Evolutionary conservation across 441 rosid genomes (phyloP).

Genomic region (Corymbia citriodora): DNA sequence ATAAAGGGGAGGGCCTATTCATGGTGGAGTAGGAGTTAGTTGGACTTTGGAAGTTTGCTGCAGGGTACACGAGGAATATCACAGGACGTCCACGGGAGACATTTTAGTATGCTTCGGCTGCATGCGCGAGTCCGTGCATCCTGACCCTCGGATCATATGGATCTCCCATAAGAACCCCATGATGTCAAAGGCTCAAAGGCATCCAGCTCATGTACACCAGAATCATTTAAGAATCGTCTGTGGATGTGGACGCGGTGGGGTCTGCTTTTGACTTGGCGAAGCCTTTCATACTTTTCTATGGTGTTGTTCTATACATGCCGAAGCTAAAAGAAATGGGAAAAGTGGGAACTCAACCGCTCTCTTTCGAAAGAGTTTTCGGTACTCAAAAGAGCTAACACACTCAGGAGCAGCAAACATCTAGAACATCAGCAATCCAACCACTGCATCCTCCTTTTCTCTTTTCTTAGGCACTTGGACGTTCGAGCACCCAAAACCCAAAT

Average conservation of each 20-base stretch:
- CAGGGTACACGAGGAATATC: not conserved
- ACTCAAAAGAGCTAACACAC: conserved; percentile 53
- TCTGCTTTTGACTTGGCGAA: not conserved
- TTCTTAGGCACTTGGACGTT: not conserved
- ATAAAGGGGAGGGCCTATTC: not conserved
- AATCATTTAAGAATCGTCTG: not conserved
- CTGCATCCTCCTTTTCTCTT: conserved; percentile 24
- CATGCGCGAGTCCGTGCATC: not conserved
- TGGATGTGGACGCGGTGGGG: not conserved
- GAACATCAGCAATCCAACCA: conserved; percentile 30
- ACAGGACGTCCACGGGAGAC: not conserved
- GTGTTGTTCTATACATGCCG: not conserved
- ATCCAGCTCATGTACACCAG: not conserved
- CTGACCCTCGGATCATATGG: not conserved
- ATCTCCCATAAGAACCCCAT: not conserved
- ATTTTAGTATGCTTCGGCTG: not conserved
- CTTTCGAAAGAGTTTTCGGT: conserved; percentile 35
- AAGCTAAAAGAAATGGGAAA: not conserved
- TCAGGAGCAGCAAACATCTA: conserved; percentile 10
- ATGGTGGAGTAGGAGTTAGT: not conserved
- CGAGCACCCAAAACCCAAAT: not conserved
- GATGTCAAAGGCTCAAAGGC: not conserved
- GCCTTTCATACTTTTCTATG: not conserved
- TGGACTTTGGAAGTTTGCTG: not conserved
- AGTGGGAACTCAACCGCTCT: conserved; percentile 55